Evolutionary conservation across 2,329 filamentous ascomycete genomes (phyloP), one percentile per base, ranked within the genome.

Genomic region (Fusarium nygamai): DNA sequence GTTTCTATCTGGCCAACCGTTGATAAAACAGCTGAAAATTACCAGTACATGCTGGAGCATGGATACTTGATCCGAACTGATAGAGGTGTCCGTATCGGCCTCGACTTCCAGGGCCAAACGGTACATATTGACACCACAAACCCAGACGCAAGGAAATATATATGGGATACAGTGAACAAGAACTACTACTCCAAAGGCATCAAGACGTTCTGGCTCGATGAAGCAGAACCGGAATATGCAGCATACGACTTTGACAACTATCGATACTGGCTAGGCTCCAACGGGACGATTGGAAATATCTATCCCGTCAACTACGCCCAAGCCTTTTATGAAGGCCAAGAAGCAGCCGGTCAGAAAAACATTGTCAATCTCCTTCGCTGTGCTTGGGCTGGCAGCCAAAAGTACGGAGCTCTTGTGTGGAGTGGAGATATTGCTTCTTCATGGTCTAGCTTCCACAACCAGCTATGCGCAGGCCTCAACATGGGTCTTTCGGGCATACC

Each of bases 1-100:
- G 89, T 93, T 1, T 92, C 90, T 0, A 88, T 93, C 73, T 93
- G 91, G 91, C 91, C 91, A 0, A 92, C 90, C 0, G 90, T 93
- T 3, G 89, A 92, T 61, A 85, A 84, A 19, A 77, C 80, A 5
- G 90, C 87, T 1, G 88, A 90, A 47, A 92, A 92, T 78, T 92
- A 88, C 75, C 74, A 84, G 1, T 87, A 92, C 71, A 92, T 92
- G 89, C 81, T 91, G 0, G 88, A 90, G 63, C 84, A 85, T 16
- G 91, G 91, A 0, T 84, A 88, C 8, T 85, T 93, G 5, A 90
- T 92, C 68, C 87, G 89, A 0, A 85, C 84, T 14, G 91, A 92
- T 68, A 85, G 90, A 11, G 91, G 91, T 3, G 82, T 90, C 29
- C 85, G 89, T 0, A 86, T 86, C 3, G 86, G 85, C 1, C 88